Percentiles rank a stretch among this genome's conserved stretches.
Evolutionary conservation across 2,329 filamentous ascomycete species (phyloP).

Genomic region (Paecilomyces niveus): DNA sequence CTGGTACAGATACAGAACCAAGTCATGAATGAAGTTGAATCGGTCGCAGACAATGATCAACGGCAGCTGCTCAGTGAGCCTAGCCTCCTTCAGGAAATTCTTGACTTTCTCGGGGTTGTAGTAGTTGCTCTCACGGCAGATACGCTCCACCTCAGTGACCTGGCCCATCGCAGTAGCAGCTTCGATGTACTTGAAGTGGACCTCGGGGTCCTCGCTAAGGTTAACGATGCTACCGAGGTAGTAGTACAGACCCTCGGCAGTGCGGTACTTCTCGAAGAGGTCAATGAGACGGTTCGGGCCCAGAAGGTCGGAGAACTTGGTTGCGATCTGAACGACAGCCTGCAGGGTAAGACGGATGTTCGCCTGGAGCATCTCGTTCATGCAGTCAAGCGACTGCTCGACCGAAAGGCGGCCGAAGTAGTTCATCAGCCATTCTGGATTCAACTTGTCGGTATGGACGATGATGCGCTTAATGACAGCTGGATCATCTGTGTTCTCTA

Average conservation of each 20-base stretch:
- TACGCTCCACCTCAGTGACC: constrained; percentile 91
- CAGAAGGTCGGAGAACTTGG: constrained; percentile 94
- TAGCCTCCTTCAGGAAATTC: constrained; percentile 98
- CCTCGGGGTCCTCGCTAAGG: constrained; percentile 86
- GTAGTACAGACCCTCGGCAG: constrained; percentile 93
- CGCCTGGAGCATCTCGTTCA: constrained; percentile 91
- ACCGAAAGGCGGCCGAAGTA: constrained; percentile 95
- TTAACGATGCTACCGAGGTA: constrained; percentile 98
- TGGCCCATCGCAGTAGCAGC: constrained; percentile 90
- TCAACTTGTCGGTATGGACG: constrained; percentile 74
- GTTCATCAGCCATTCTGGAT: constrained; percentile 79
- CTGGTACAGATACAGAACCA: constrained; percentile 95
- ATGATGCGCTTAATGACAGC: constrained; percentile 86
- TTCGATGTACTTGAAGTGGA: constrained; percentile 99
- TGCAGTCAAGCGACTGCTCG: constrained; percentile 86
- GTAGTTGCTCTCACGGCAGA: constrained; percentile 86
- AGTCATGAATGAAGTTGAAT: constrained; percentile 97
- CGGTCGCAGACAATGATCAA: constrained; percentile 98
- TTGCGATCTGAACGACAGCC: constrained; percentile 88
- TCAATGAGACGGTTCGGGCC: constrained; percentile 84
- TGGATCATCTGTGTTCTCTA: constrained; percentile 93
- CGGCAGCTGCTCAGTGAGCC: constrained; percentile 83
- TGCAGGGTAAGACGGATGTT: constrained; percentile 98
- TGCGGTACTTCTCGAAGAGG: constrained; percentile 95
- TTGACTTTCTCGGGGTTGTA: constrained; percentile 95